These are phyloP conservation scores for Aspergillus heteromorphus DNA, from an alignment of 495 filamentous ascomycete species.

Conservation along the genomic window DNA sequence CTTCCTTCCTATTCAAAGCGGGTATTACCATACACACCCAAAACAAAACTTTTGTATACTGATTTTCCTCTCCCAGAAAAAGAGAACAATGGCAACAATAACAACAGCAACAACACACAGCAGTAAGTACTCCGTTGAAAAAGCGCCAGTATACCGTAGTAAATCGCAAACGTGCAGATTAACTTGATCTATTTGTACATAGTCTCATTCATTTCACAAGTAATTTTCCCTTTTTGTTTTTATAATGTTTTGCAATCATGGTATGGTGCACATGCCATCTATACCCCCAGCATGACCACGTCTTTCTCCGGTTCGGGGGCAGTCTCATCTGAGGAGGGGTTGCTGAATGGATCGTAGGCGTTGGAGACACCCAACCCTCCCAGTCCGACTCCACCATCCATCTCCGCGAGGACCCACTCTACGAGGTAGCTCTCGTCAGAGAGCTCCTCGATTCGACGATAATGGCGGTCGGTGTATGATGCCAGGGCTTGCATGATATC, in stretches of 20 bases:
- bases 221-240: not conserved
- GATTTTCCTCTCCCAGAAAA: not conserved
- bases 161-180: conserved; percentile 10
- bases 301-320: conserved; percentile 39
- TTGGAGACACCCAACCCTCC: conserved; percentile 26
- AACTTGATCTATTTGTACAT: conserved; percentile 20
- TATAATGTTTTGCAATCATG: too few species aligned
- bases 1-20: not conserved
- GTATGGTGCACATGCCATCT: too few species aligned
- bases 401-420: conserved; percentile 86
- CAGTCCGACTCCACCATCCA: conserved; percentile 64
- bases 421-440: conserved; percentile 93
- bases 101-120: conserved; percentile 8
- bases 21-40: conserved; percentile 2
- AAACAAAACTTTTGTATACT: conserved; percentile 10
- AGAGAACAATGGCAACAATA: conserved; percentile 6
- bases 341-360: conserved; percentile 2
- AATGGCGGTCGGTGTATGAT: conserved; percentile 89
- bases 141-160: conserved; percentile 17
- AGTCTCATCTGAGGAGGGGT: conserved; percentile 17
- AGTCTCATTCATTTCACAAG: conserved; percentile 12
- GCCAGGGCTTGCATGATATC: conserved; percentile 78
- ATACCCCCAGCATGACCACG: conserved; percentile 41
- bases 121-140: conserved; percentile 18
- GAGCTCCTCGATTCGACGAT: conserved; percentile 77